A percentile compares a stretch with the other conserved stretches of the same genome.
Conservation (phyloP, 257 asterid genomes). For the Gentiana macrophylla region DNA sequence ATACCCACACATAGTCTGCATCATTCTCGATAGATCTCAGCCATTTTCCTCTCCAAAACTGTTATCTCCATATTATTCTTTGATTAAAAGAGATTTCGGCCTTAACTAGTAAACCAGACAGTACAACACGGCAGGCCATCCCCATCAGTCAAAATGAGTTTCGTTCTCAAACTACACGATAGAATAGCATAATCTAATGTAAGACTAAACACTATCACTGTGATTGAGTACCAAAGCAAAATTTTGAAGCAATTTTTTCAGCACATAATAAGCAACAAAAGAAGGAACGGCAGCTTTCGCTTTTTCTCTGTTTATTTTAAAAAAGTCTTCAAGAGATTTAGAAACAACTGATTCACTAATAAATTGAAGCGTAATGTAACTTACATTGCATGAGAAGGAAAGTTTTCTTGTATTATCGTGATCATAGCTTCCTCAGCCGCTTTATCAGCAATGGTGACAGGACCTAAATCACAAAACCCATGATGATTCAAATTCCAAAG, state of each 20-base stretch:
- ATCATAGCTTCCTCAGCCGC: constrained; percentile 95
- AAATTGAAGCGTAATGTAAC: constrained; percentile 6
- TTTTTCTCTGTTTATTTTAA: too few species aligned
- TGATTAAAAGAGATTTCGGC: not conserved
- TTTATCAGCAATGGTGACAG: constrained; percentile 91
- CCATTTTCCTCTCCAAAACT: constrained; percentile 96
- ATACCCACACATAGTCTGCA: constrained; percentile 88
- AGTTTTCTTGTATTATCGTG: constrained; percentile 46
- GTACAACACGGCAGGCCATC: not conserved
- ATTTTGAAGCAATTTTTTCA: not conserved
- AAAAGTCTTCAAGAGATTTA: too few species aligned
- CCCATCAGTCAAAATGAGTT: not conserved
- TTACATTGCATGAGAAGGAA: constrained; percentile 88
- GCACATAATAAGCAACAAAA: too few species aligned
- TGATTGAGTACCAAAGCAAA: too few species aligned
- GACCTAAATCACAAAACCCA: constrained; percentile 39
- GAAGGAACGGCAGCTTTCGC: too few species aligned
- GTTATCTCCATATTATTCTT: constrained; percentile 13
- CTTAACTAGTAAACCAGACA: not conserved
- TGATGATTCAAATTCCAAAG: not conserved
- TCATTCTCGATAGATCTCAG: constrained; percentile 55
- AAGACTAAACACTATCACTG: not conserved
- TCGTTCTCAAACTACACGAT: too few species aligned
- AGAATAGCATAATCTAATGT: not conserved
- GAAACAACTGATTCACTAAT: too few species aligned